Base-by-base conservation (phyloP, 345 rosid species). In the Euphorbia pulcherrima region DNA sequence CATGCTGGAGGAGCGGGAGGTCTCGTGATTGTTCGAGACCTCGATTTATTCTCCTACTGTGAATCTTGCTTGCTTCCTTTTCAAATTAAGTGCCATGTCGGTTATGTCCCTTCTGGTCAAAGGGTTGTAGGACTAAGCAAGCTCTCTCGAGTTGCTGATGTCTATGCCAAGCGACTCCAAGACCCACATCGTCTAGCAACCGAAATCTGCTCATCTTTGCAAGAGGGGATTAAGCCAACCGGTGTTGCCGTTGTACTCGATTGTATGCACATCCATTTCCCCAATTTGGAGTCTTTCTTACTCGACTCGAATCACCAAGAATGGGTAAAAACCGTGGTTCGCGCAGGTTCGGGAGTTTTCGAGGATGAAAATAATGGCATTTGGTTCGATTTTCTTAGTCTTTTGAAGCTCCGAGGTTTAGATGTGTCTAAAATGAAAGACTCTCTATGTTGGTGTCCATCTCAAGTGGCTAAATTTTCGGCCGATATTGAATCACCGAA, bases 41-140 rank as follows among this genome's bases (percentile, higher is more conserved):
- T 92, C 18, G 90, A 95, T 60, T 84, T 85, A n/a, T 95, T 87
- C 86, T 92, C 97, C 26, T 92, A 85, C 68, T 95, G 97, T 6
- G 97, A 92, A 69, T 85, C 90, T 30, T 95, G 99, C 82, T 75
- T 95, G 89, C 92, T 88, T 35, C 97, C 99, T 0, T 88, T 95
- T 72, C 96, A 92, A 63, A 80, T 95, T 33, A 87, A 80, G 73
- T 92, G 97, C 62, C 97, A 92, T 71, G 75, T 95, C 0, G 96
- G 96, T 68, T 95, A 92, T 80, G 88, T 95, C 68, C 97, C 99
- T 17, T 83, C 90, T 5, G 87, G 88, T 30, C 83, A 88, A 55
- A 82, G 80, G 39, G 97, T 95, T 26, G 76, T 95, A 39, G 97
- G 99, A 67, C 78, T 95, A 60, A 95, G 99, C 84, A 95, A 95